Conservation (phyloP, 2,329 filamentous ascomycete species). For the Pseudopyricularia javanii region DNA sequence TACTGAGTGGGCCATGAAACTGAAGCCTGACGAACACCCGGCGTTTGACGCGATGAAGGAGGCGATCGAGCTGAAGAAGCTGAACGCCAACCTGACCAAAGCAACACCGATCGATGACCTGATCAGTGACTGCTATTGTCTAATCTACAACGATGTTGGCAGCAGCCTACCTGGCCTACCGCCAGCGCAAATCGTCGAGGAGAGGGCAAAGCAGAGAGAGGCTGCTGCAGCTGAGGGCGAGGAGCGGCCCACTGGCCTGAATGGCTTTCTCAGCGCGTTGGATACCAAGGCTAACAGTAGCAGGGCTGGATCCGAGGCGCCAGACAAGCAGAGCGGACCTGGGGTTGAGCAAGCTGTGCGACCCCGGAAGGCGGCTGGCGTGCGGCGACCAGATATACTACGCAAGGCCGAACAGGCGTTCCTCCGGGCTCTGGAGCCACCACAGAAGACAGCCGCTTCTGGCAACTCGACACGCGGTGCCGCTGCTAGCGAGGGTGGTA, state of each 20-base stretch:
- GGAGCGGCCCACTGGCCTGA: constrained; percentile 8
- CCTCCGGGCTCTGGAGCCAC: constrained; percentile 33
- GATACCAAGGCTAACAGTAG: constrained; percentile 1
- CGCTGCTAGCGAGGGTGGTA: background rate
- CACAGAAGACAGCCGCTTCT: constrained; percentile 9
- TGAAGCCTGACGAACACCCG: constrained; percentile 22
- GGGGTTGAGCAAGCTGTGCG: constrained; percentile 19
- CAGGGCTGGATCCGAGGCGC: constrained; percentile 10
- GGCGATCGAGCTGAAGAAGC: constrained; percentile 46
- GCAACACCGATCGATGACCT: constrained; percentile 77
- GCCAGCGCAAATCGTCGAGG: constrained; percentile 32
- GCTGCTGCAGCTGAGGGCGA: constrained; percentile 21
- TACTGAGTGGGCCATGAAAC: constrained; percentile 37
- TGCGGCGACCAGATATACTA: constrained; percentile 44
- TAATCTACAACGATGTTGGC: constrained; percentile 57
- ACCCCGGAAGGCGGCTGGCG: constrained; percentile 27
- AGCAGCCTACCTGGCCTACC: constrained; percentile 41
- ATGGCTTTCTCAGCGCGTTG: constrained; percentile 2
- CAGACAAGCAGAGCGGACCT: constrained; percentile 15
- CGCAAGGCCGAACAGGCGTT: constrained; percentile 50
- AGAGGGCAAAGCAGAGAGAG: constrained; percentile 20
- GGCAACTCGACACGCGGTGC: background rate
- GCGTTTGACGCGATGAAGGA: constrained; percentile 45
- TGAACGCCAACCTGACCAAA: constrained; percentile 85
- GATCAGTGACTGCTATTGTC: constrained; percentile 80